phyloP scores from a whole-genome alignment of 2,329 filamentous ascomycete genomes.

The Davidsoniella neocaledoniae region DNA sequence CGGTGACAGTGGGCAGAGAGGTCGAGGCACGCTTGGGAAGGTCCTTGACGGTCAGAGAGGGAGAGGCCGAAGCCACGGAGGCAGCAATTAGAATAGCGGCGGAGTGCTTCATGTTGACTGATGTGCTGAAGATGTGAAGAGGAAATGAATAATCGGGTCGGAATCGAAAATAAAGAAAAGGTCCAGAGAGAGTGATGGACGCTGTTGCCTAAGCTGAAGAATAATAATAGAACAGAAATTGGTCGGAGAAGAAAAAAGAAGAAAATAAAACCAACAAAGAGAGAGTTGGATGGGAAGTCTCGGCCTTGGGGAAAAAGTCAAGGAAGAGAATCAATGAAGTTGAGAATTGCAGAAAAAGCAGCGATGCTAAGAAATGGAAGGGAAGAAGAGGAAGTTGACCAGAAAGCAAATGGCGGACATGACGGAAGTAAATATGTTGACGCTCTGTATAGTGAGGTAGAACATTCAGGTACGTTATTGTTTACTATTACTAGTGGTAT shows the following conservation, averaged over 20 bases:
- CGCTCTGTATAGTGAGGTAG: too few species aligned
- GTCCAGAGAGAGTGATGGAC: slow-evolving; percentile 10
- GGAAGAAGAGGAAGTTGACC: slow-evolving; percentile 12
- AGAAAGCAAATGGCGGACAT: slow-evolving; percentile 3
- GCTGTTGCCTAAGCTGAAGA: not conserved
- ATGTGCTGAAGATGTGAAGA: not conserved
- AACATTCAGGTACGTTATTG: too few species aligned
- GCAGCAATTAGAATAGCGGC: slow-evolving; percentile 24
- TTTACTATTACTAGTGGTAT: too few species aligned
- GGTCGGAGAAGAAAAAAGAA: slow-evolving; percentile 7
- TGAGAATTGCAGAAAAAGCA: slow-evolving; percentile 14
- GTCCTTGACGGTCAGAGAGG: slow-evolving; percentile 32
- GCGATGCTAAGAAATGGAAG: slow-evolving; percentile 18
- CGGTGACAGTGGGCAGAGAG: slow-evolving; percentile 32
- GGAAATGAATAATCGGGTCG: slow-evolving; percentile 11
- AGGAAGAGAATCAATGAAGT: slow-evolving; percentile 4
- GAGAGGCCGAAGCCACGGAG: slow-evolving; percentile 31
- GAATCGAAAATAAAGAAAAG: slow-evolving; percentile 11
- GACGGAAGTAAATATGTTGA: slow-evolving; percentile 7
- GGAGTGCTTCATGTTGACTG: slow-evolving; percentile 13
- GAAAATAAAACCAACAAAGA: slow-evolving; percentile 22
- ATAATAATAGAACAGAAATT: not conserved
- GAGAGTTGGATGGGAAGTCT: slow-evolving; percentile 19
- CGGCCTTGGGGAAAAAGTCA: slow-evolving; percentile 7
- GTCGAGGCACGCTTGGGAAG: slow-evolving; percentile 32